Base-by-base conservation (phyloP, 495 filamentous ascomycete species). In the Friedmanniomyces endolithicus region DNA sequence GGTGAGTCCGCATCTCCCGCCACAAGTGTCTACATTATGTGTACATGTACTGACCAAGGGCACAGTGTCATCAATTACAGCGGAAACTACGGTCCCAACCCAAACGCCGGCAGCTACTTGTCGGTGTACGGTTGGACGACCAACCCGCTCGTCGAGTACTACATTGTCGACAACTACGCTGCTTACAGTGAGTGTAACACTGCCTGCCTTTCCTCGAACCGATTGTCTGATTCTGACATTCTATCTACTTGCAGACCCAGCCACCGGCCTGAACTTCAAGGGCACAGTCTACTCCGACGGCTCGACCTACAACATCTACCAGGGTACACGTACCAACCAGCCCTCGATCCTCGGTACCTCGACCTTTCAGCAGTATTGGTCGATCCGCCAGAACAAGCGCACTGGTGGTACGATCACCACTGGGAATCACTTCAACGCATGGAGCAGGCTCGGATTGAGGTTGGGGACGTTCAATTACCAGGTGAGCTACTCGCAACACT, bases 81-180 rank as follows among this genome's bases (percentile, higher is more conserved):
- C 27, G 27, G 27, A 3, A 31, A 31, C 27, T 31, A 31, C 27
- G 27, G 27, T 31, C 27, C 27, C 4, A 31, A 31, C 9, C 27
- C 27, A 9, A 31, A 31, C 27, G 27, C 27, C 12, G 80, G 80
- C 19, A 71, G 72, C 37, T 82, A 82, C 62, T 73, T 84, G 25
- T 62, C 78, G 45, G 67, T 84, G 58, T 82, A 83, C 63, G 79
- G 79, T 46, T 83, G 78, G 81, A 81, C 78, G 22, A 72, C 66
- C 12, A 72, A 73, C 65, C 81, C 81, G 0, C 70, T 83, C 3
- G 72, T 83, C 53, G 81, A 85, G 56, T 83, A 82, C 69, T 83
- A 83, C 68, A 74, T 84, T 49, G 64, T 83, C 50, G 81, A 84
- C 62, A 69, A 71, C 61, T 80, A 71, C 65, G 78, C 78, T 35